Evolutionary conservation across 345 rosid species (phyloP).

Genomic region (Fremontodendron californicum): DNA sequence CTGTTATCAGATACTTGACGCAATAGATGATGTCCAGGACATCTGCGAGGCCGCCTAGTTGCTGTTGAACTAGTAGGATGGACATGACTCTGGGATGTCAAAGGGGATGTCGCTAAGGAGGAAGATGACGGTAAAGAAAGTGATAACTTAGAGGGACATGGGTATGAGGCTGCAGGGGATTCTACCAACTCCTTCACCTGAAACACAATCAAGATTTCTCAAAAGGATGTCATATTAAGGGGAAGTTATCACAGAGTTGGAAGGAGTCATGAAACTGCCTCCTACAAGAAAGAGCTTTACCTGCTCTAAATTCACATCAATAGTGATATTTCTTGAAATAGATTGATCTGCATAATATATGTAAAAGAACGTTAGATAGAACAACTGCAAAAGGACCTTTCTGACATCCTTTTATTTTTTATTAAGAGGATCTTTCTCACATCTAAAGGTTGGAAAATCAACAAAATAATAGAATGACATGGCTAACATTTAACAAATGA

Average conservation of each 20-base stretch:
- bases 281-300: constrained; percentile 32
- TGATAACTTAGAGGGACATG: constrained; percentile 53
- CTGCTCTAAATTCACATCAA: constrained; percentile 65
- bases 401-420: neutral
- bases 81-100: constrained; percentile 45
- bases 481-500: neutral
- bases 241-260: neutral
- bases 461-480: neutral
- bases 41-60: constrained; percentile 35
- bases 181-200: constrained; percentile 54
- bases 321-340: constrained; percentile 52
- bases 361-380: constrained; percentile 7
- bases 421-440: neutral
- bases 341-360: constrained; percentile 56
- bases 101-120: constrained; percentile 46
- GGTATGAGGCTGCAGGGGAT: constrained; percentile 38
- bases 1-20: constrained; percentile 44
- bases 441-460: neutral
- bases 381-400: neutral
- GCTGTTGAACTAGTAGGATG: constrained; percentile 42
- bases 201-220: constrained; percentile 9
- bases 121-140: constrained; percentile 65
- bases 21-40: constrained; percentile 32
- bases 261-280: constrained; percentile 11
- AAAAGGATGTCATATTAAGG: constrained; percentile 13